A percentile compares a stretch with the other conserved stretches of the same genome.
phyloP scores from a whole-genome alignment of 306 rosid genomes.

The Rosa chinensis region DNA sequence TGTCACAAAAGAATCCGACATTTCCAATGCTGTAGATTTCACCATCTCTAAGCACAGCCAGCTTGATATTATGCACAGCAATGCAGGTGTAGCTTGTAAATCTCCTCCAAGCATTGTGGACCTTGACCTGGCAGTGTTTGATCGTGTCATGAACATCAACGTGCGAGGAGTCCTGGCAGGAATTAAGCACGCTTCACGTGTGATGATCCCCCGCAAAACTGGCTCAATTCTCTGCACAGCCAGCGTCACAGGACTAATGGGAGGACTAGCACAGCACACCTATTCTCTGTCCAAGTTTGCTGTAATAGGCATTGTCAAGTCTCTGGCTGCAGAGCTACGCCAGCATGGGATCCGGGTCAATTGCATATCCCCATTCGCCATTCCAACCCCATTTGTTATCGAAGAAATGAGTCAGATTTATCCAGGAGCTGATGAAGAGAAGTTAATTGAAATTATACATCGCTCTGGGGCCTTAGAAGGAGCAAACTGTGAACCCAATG shows the following conservation, averaged over 20 bases:
- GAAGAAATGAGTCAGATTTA: conserved; percentile 50
- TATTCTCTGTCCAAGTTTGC: conserved; percentile 74
- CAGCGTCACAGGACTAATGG: conserved; percentile 71
- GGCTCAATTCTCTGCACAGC: conserved; percentile 89
- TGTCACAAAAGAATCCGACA: conserved; percentile 67
- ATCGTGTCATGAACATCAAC: conserved; percentile 63
- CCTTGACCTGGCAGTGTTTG: conserved; percentile 57
- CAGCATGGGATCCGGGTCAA: conserved; percentile 70
- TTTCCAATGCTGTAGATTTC: conserved; percentile 77
- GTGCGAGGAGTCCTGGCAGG: conserved; percentile 75
- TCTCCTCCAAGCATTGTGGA: conserved; percentile 68
- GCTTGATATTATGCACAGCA: conserved; percentile 81
- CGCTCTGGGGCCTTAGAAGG: conserved; percentile 55
- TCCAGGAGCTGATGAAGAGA: conserved; percentile 40
- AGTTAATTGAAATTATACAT: conserved; percentile 43
- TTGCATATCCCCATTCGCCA: conserved; percentile 70
- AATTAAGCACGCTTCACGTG: conserved; percentile 80
- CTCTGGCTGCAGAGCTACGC: conserved; percentile 62
- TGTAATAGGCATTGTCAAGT: conserved; percentile 71
- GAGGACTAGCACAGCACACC: conserved; percentile 72
- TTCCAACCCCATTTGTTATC: conserved; percentile 63
- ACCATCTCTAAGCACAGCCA: conserved; percentile 49
- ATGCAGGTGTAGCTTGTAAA: conserved; percentile 79
- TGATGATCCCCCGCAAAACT: conserved; percentile 60
- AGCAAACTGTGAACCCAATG: conserved; percentile 60